phyloP scores from a whole-genome alignment of 2,329 filamentous ascomycete genomes.

The Lasiodiplodia gonubiensis region DNA sequence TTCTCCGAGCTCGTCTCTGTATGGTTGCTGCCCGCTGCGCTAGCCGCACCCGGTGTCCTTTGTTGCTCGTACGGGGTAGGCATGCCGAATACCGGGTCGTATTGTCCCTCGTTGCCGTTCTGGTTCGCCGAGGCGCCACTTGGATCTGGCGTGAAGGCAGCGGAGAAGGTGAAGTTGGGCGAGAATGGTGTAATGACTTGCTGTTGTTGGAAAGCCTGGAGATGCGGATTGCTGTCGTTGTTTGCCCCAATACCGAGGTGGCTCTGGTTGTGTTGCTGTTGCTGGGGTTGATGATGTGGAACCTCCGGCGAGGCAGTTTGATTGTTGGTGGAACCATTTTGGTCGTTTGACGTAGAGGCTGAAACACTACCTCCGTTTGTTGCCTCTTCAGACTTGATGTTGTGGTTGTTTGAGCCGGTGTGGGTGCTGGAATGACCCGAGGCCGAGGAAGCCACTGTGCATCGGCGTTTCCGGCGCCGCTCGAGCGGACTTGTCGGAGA shows the following conservation, averaged over 20 bases:
- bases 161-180: conserved; percentile 43
- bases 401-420: conserved; percentile 40
- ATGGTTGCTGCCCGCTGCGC: conserved; percentile 47
- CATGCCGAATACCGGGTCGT: conserved; percentile 51
- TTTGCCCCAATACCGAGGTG: conserved; percentile 28
- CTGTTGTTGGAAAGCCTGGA: conserved; percentile 29
- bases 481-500: conserved; percentile 27
- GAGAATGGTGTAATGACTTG: conserved; percentile 42
- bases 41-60: conserved; percentile 52
- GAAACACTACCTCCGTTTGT: background rate
- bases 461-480: conserved; percentile 40
- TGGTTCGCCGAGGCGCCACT: conserved; percentile 13
- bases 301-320: conserved; percentile 33
- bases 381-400: conserved; percentile 34
- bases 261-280: conserved; percentile 4
- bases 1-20: conserved; percentile 34
- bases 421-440: conserved; percentile 34
- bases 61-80: conserved; percentile 50
- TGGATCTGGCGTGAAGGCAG: conserved; percentile 24
- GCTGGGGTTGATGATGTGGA: conserved; percentile 38
- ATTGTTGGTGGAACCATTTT: conserved; percentile 32
- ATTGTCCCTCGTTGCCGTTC: conserved; percentile 28
- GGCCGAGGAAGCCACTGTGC: conserved; percentile 34
- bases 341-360: background rate
- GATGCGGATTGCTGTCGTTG: conserved; percentile 29